A percentile compares a stretch with the other conserved stretches of the same genome.
Conservation (phyloP, 2,329 filamentous ascomycete genomes). For the Didymella sp. region DNA sequence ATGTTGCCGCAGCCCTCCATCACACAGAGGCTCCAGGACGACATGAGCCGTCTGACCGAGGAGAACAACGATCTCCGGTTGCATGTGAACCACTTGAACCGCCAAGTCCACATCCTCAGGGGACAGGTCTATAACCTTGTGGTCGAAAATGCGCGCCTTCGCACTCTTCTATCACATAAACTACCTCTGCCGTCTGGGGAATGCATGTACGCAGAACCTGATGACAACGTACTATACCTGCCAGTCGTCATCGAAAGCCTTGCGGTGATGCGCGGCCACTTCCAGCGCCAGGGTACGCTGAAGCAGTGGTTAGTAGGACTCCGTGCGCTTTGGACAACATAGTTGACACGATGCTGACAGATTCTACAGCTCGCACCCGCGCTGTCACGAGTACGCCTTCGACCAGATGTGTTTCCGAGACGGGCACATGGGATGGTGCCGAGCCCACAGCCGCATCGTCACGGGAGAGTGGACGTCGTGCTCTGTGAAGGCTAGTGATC, state of each 20-base stretch:
- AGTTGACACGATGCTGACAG: background rate
- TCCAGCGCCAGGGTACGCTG: background rate
- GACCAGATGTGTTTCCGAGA: conserved; percentile 5
- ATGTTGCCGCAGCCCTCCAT: background rate
- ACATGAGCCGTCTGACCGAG: background rate
- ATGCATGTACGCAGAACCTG: background rate
- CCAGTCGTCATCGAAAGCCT: background rate
- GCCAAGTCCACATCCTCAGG: background rate
- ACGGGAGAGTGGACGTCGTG: background rate
- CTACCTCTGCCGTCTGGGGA: background rate
- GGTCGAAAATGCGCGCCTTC: background rate
- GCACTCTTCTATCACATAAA: background rate
- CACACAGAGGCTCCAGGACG: background rate
- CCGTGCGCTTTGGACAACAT: too few relatives aligned
- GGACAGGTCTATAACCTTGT: background rate
- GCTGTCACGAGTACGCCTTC: conserved; percentile 2
- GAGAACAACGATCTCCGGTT: background rate
- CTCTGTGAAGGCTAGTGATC: background rate
- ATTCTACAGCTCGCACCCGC: background rate
- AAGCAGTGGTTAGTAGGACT: conserved; percentile 1
- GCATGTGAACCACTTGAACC: background rate
- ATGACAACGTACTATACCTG: background rate
- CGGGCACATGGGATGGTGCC: conserved; percentile 9
- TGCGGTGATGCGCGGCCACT: background rate
- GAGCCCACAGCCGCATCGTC: conserved; percentile 7